Percentiles rank a stretch among this genome's conserved stretches.
These are phyloP conservation scores for Mycena indigotica DNA, from an alignment of 768 basidiomycete genomes.

Conservation along the genomic window DNA sequence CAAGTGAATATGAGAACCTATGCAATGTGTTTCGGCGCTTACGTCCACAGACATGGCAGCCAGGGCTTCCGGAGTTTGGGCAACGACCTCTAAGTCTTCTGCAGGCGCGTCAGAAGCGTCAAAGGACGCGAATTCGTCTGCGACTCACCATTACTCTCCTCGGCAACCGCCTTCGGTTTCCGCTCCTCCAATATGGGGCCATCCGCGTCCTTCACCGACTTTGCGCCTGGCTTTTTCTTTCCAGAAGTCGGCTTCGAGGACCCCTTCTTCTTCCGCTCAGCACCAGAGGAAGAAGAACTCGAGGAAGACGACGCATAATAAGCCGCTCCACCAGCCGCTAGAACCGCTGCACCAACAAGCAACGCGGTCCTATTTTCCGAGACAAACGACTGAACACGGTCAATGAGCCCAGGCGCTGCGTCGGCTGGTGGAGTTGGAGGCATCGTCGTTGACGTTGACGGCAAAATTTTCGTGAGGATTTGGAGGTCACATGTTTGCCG, in stretches of 20 bases:
- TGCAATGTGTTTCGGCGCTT: conserved; percentile 22
- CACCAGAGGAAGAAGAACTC: conserved; percentile 26
- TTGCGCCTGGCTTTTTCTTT: conserved; percentile 50
- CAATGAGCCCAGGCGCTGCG: conserved; percentile 39
- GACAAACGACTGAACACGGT: conserved; percentile 69
- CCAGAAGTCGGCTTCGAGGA: conserved; percentile 36
- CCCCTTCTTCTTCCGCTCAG: conserved; percentile 49
- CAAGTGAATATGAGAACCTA: conserved; percentile 7
- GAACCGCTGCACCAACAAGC: conserved; percentile 69
- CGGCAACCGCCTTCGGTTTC: conserved; percentile 44
- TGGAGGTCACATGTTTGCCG: not conserved
- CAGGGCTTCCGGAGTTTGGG: conserved; percentile 53
- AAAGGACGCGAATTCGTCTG: conserved; percentile 22
- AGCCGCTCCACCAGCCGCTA: conserved; percentile 72
- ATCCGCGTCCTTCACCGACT: conserved; percentile 56
- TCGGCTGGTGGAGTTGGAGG: conserved; percentile 5
- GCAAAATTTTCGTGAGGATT: not conserved
- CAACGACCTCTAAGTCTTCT: conserved; percentile 44
- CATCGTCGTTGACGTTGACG: conserved; percentile 1
- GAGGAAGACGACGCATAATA: conserved; percentile 69
- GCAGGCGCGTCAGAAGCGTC: conserved; percentile 14
- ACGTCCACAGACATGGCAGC: conserved; percentile 62
- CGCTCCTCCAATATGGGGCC: conserved; percentile 83
- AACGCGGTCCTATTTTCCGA: conserved; percentile 79
- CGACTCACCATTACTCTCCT: conserved; percentile 17